These are phyloP conservation scores for Parastagonospora nodorum DNA, from an alignment of 2,329 filamentous ascomycete species.

Conservation along the genomic window DNA sequence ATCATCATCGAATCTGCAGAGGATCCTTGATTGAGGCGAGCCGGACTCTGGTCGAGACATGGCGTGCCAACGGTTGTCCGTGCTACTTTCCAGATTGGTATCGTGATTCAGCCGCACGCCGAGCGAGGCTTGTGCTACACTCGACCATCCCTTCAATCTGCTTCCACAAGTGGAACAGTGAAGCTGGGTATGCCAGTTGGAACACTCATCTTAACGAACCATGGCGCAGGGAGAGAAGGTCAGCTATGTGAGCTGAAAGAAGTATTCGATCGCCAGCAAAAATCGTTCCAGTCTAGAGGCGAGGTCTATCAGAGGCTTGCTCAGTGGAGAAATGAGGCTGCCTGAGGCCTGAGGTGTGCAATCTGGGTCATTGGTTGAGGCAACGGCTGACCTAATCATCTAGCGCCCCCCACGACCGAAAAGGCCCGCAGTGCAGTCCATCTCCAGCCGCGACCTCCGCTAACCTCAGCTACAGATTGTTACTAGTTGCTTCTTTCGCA, in stretches of 20 bases:
- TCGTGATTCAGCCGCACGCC: slow-evolving; percentile 17
- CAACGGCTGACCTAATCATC: neutral
- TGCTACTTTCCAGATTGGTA: slow-evolving; percentile 10
- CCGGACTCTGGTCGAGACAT: neutral
- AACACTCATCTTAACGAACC: no score
- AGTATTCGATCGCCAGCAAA: no score
- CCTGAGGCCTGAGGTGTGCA: neutral
- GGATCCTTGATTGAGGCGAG: neutral
- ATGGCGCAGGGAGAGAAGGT: no score
- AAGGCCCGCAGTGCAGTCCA: no score
- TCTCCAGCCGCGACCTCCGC: neutral
- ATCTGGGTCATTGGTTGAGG: neutral
- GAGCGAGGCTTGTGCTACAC: slow-evolving; percentile 10
- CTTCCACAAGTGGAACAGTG: slow-evolving; percentile 7
- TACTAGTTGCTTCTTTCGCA: no score
- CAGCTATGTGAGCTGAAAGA: no score
- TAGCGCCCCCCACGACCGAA: neutral
- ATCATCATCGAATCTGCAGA: neutral
- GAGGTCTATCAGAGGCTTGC: neutral
- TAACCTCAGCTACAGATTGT: neutral
- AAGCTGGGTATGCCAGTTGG: neutral
- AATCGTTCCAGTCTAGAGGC: neutral
- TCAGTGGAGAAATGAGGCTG: neutral
- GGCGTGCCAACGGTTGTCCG: slow-evolving; percentile 19
- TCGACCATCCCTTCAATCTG: slow-evolving; percentile 5